Evolutionary conservation across 2,329 filamentous ascomycete species (phyloP), one percentile per base, ranked within the genome.

Genomic region (Phialophora chinensis): DNA sequence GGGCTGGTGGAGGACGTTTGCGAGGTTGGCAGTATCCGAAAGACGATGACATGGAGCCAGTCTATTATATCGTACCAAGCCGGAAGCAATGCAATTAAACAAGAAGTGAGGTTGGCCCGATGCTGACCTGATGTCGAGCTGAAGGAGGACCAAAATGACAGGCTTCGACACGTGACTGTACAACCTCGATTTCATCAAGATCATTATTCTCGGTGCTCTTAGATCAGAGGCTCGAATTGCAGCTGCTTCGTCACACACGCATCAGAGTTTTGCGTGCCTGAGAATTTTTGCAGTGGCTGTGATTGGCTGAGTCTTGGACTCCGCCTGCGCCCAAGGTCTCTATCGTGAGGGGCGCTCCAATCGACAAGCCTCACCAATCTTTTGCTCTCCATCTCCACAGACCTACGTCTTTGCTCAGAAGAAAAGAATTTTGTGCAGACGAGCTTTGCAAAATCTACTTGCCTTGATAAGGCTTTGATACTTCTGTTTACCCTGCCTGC

Each of bases 341-440:
- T 54, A 53, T 52, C 54, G 56, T 52, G 38, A 60, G 52, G 47
- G 25, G 27, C 50, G n/a, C 50, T 56, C 60, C 35, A 55, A 63
- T 56, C 60, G 52, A 57, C 27, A 44, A 59, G 44, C 4, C 25
- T 25, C 58, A 65, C 66, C 66, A 65, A 68, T 66, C 66, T 61
- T 56, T 60, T 35, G 25, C 60, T 17, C n/a, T 49, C 62, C 63
- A 62, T 52, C 63, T 66, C 66, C 63, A 66, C 66, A 59, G 42
- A 58, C 11, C 56, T 55, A 17, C 59, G 54, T 56, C 63, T 53
- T 62, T 20, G 38, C 49, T 63, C 54, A 53, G 38, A 57, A 56
- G 56, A 61, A 62, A 56, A 64, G 65, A 66, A 58, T 68, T 68
- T 66, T 60, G 60, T 66, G 66, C 63, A 57, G 56, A 59, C 38